Conservation (phyloP, 176 grass and related monocot genomes). For the Aegilops sharonensis region DNA sequence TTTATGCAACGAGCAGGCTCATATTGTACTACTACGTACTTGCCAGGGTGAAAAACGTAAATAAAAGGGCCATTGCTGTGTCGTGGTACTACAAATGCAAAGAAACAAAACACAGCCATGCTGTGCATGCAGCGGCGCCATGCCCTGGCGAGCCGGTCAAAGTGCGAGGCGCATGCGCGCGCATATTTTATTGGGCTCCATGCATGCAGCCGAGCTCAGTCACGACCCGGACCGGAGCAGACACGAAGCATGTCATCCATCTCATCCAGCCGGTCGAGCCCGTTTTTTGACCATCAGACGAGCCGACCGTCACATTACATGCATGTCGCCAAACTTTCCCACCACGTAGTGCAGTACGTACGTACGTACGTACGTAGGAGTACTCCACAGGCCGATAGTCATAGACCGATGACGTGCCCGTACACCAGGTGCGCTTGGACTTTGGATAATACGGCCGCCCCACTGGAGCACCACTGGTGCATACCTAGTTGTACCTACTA, state of each 20-base stretch:
- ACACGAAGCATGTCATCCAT: slow-evolving; percentile 20
- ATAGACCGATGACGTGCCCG: too few species aligned
- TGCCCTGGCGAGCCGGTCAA: slow-evolving; percentile 23
- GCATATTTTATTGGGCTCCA: slow-evolving; percentile 16
- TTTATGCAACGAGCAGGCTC: too few species aligned
- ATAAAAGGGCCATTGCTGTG: too few species aligned
- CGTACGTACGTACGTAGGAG: too few species aligned
- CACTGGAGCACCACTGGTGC: background rate
- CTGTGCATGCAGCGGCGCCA: slow-evolving; percentile 1
- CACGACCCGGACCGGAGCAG: background rate
- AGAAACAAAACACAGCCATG: background rate
- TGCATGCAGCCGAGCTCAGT: background rate
- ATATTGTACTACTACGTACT: background rate
- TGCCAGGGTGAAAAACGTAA: background rate
- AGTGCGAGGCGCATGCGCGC: background rate
- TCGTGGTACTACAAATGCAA: background rate
- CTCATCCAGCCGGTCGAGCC: background rate
- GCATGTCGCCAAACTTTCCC: background rate
- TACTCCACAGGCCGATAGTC: too few species aligned
- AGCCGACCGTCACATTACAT: background rate
- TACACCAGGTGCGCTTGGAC: too few species aligned
- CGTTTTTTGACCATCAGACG: background rate
- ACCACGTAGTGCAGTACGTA: too few species aligned
- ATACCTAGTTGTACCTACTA: background rate
- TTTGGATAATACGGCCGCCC: background rate